Conservation (phyloP, 1,139 yeast species). For the Hyphopichia wangnamkhiaoensis region DNA sequence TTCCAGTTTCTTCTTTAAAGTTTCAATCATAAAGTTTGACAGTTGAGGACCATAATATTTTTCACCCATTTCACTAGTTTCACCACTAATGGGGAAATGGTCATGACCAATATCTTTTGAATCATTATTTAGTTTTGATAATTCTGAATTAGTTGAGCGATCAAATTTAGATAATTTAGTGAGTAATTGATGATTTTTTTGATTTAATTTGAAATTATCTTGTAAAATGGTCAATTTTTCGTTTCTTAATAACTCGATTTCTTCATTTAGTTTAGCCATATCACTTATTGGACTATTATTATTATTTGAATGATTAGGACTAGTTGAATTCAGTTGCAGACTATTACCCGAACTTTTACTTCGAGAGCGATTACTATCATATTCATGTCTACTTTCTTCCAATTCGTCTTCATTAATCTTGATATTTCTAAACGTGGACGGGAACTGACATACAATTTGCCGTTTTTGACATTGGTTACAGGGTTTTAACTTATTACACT, state of each 20-base stretch:
- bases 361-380: background rate
- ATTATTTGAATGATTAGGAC: background rate
- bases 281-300: background rate
- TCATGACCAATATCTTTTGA: constrained; percentile 3
- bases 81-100: constrained; percentile 17
- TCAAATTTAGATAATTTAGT: constrained; percentile 4
- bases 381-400: constrained; percentile 1
- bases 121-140: background rate
- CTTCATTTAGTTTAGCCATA: constrained; percentile 9
- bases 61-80: constrained; percentile 32
- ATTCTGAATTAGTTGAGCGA: constrained; percentile 4
- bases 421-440: constrained; percentile 40
- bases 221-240: constrained; percentile 23
- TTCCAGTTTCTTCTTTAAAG: constrained; percentile 22
- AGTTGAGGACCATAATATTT: constrained; percentile 54
- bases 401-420: constrained; percentile 29
- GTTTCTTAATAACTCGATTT: constrained; percentile 15
- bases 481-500: constrained; percentile 42
- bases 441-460: constrained; percentile 36
- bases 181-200: constrained; percentile 7
- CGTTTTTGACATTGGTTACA: constrained; percentile 41
- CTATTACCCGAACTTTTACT: background rate
- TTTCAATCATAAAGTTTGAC: constrained; percentile 46
- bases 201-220: constrained; percentile 19
- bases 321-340: background rate